Conservation (phyloP, 257 asterid species). For the Capsicum pubescens region DNA sequence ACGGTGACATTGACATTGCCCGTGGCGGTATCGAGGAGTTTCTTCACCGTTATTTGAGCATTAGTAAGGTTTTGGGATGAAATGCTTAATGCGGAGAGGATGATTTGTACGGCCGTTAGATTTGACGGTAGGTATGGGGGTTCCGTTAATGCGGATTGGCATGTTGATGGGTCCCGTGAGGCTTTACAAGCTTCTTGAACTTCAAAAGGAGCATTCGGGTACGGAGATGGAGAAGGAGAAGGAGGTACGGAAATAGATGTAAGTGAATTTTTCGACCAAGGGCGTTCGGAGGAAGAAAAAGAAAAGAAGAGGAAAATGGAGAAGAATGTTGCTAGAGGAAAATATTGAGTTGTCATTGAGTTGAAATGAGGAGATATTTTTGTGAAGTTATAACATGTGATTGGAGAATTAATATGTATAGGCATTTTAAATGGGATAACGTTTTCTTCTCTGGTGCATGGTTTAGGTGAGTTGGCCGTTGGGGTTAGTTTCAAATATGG, state of each 20-base stretch:
- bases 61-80: conserved; percentile 28
- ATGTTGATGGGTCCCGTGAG: conserved; percentile 25
- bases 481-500: not conserved
- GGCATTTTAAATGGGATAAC: not conserved
- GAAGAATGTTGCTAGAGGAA: not conserved
- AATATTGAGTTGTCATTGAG: not conserved
- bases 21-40: conserved; percentile 11
- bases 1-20: not conserved
- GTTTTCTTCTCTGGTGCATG: not conserved
- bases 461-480: not conserved
- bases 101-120: conserved; percentile 27
- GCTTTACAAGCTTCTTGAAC: conserved; percentile 26
- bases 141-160: conserved; percentile 25
- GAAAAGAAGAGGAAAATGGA: not conserved
- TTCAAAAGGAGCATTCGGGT: not conserved
- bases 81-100: conserved; percentile 27
- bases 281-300: not conserved
- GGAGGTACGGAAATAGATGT: not conserved
- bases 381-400: not conserved
- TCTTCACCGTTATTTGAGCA: conserved; percentile 27
- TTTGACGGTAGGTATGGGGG: conserved; percentile 11
- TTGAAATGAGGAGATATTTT: not conserved
- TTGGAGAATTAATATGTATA: not conserved
- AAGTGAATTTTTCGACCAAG: not conserved
- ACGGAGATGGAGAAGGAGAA: not conserved